Percentiles rank a stretch among this genome's conserved stretches.
Evolutionary conservation across 768 basidiomycete species (phyloP).

Genomic region (Leccinum boreale): DNA sequence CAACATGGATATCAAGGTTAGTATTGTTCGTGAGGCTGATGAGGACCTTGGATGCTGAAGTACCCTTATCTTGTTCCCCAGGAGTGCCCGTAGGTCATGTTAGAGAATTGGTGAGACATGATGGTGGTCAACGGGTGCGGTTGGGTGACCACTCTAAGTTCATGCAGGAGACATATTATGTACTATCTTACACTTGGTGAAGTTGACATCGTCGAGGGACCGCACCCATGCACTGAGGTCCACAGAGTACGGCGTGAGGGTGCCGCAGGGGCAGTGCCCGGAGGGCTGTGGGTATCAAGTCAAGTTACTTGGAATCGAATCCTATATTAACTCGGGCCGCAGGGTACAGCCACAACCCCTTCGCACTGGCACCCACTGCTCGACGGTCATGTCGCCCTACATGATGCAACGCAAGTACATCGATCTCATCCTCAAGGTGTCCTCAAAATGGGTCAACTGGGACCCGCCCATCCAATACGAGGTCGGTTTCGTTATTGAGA

Average conservation of each 20-base stretch:
- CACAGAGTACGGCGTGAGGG: too few relatives aligned
- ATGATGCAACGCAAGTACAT: conserved; percentile 32
- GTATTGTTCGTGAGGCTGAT: conserved; percentile 10
- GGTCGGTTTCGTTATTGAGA: conserved; percentile 13
- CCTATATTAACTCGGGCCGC: too few relatives aligned
- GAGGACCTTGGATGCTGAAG: neutral
- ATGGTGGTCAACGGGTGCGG: too few relatives aligned
- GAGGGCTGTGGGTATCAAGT: too few relatives aligned
- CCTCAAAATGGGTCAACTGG: conserved; percentile 39
- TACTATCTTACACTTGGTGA: neutral
- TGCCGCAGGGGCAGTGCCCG: too few relatives aligned
- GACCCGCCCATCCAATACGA: conserved; percentile 28
- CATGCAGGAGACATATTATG: neutral
- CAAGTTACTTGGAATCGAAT: too few relatives aligned
- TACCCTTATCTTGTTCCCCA: neutral
- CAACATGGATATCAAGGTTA: conserved; percentile 42
- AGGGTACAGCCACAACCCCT: too few relatives aligned
- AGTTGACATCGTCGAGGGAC: neutral
- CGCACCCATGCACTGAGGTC: too few relatives aligned
- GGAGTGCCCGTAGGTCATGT: neutral
- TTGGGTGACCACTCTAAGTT: neutral
- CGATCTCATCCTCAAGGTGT: conserved; percentile 30
- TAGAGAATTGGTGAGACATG: neutral
- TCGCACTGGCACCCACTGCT: neutral
- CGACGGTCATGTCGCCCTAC: conserved; percentile 4